A percentile compares a stretch with the other conserved stretches of the same genome.
phyloP scores from a whole-genome alignment of 768 basidiomycete species.

The Russula dissimulans region DNA sequence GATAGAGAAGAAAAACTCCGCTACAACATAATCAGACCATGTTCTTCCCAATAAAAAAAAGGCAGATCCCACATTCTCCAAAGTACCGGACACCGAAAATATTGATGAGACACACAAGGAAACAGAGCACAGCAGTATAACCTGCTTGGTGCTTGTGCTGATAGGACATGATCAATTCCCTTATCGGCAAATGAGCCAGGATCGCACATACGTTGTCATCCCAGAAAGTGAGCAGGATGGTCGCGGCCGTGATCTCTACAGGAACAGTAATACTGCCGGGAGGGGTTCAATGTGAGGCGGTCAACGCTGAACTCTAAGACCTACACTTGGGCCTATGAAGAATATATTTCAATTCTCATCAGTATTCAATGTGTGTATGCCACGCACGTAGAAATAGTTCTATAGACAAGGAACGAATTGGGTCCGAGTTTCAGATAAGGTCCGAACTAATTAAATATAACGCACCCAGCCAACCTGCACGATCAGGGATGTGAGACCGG shows the following conservation, averaged over 20 bases:
- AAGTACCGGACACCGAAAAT: slow-evolving; percentile 66
- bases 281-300: neutral
- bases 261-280: slow-evolving; percentile 43
- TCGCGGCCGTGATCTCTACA: slow-evolving; percentile 67
- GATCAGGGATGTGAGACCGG: neutral
- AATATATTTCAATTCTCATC: neutral
- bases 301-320: neutral
- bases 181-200: neutral
- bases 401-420: slow-evolving; percentile 18
- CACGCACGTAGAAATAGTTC: slow-evolving; percentile 46
- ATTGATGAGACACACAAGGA: slow-evolving; percentile 53
- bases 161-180: neutral
- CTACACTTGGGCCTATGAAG: slow-evolving; percentile 27
- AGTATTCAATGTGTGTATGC: slow-evolving; percentile 8
- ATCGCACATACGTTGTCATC: slow-evolving; percentile 41
- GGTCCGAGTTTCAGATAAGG: neutral
- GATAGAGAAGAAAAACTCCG: slow-evolving; percentile 58
- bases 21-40: slow-evolving; percentile 19
- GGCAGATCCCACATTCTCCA: slow-evolving; percentile 37
- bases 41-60: neutral
- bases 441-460: neutral
- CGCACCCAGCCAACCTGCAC: slow-evolving; percentile 26
- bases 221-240: slow-evolving; percentile 66
- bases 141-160: slow-evolving; percentile 42
- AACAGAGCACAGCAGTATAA: slow-evolving; percentile 51